Evolutionary conservation across 495 filamentous ascomycete genomes (phyloP).

Genomic region (Neurospora sp.): DNA sequence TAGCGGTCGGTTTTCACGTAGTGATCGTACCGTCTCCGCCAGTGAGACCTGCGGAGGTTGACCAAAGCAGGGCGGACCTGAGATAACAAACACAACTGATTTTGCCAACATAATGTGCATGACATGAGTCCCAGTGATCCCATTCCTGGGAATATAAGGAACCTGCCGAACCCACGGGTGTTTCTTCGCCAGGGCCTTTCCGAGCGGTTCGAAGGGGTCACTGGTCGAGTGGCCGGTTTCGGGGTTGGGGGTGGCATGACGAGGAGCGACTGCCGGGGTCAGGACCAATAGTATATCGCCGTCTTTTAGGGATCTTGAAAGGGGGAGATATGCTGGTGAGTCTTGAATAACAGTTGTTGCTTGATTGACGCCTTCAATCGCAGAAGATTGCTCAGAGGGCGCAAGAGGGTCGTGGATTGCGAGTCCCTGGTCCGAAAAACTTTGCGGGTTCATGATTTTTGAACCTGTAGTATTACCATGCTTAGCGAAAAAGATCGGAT

Average conservation of each 20-base stretch:
- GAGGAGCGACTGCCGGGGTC: slow-evolving; percentile 46
- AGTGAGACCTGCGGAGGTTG: slow-evolving; percentile 32
- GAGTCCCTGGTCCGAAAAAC: background rate
- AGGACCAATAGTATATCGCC: slow-evolving; percentile 46
- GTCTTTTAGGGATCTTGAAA: slow-evolving; percentile 29
- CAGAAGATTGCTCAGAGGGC: background rate
- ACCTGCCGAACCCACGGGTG: slow-evolving; percentile 51
- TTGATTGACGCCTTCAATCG: background rate
- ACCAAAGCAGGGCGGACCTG: slow-evolving; percentile 24
- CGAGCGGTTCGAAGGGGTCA: slow-evolving; percentile 53
- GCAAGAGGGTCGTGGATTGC: background rate
- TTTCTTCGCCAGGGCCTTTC: slow-evolving; percentile 40
- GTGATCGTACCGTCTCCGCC: slow-evolving; percentile 30
- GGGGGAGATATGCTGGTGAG: slow-evolving; percentile 29
- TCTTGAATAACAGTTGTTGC: slow-evolving; percentile 19
- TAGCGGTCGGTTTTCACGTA: slow-evolving; percentile 40
- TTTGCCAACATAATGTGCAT: slow-evolving; percentile 47
- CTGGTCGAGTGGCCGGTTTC: slow-evolving; percentile 11
- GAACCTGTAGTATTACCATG: background rate
- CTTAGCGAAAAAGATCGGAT: background rate
- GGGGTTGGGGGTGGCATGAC: slow-evolving; percentile 15
- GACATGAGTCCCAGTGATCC: slow-evolving; percentile 49
- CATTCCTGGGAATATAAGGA: slow-evolving; percentile 46
- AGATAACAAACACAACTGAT: slow-evolving; percentile 44
- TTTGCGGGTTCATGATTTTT: background rate